Evolutionary conservation across 1,284 basidiomycete species (phyloP), one percentile per base, ranked within the genome.

Genomic region (Tremellales sp.): DNA sequence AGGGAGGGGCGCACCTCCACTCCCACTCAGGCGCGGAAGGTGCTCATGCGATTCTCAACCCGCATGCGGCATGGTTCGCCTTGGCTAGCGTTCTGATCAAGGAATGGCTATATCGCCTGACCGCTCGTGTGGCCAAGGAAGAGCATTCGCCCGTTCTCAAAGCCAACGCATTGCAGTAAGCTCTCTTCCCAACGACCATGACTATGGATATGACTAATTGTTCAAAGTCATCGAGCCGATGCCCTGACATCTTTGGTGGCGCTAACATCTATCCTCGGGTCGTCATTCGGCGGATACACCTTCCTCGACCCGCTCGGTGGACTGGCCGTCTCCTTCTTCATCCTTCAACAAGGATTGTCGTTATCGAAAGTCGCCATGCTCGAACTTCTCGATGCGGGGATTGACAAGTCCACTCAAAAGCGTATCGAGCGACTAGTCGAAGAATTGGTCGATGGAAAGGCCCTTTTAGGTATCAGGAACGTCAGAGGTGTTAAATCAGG

Each of bases 31-130:
- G 39, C 1, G 54, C 54, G 1, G 57, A 48, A 3, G 58, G 50
- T 10, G 33, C 33, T 36, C 33, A 36, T 36, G 70, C 70, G 0
- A 53, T 76, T n/a, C 81, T 97, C 4, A 92, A 97, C 69, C 87
- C 90, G 15, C 93, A 97, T 64, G 94, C 96, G 17, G 91, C 93
- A 43, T 97, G 92, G 90, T 94, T 97, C 62, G 94, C 94, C 1
- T 82, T 84, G 0, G 70, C 84, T 27, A 85, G 86, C 54, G 83
- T 97, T 2, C 51, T 88, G 1, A 75, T 83, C 55, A 98, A 98
- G 69, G 96, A 98, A 74, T 96, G 86, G 85, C 74, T 98, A 23
- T 97, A 93, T 73, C 79, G 89, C 47, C 77, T 84, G 43, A 96
- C 91, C 43, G 86, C 85, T 67, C 83, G 81, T 53, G 91, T 97